A percentile compares a stretch with the other conserved stretches of the same genome.
These are phyloP conservation scores for Zymoseptoria tritici DNA, from an alignment of 2,329 filamentous ascomycete species.

Conservation along the genomic window DNA sequence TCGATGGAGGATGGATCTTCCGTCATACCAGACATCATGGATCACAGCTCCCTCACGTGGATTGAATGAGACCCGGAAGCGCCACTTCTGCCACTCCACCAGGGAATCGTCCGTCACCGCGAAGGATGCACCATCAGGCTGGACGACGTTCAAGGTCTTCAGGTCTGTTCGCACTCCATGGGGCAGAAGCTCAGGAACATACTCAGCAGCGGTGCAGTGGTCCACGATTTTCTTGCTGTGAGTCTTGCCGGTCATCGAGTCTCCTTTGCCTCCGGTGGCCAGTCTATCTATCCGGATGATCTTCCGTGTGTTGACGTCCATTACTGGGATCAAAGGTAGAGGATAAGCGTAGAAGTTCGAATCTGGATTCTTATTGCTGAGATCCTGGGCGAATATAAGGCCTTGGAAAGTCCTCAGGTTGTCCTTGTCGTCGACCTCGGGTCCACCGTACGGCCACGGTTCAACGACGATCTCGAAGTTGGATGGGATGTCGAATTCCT, in stretches of 20 bases:
- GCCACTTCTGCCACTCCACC: conserved; percentile 45
- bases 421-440: conserved; percentile 22
- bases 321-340: conserved; percentile 26
- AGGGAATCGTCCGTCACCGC: conserved; percentile 42
- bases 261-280: conserved; percentile 26
- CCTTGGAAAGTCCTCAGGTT: conserved; percentile 26
- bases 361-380: conserved; percentile 37
- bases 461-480: conserved; percentile 26
- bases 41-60: conserved; percentile 62
- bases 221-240: conserved; percentile 33
- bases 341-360: conserved; percentile 29
- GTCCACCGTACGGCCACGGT: conserved; percentile 27
- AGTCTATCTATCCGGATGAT: conserved; percentile 27
- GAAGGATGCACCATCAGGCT: conserved; percentile 63
- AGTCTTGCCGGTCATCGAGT: conserved; percentile 32
- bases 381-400: conserved; percentile 26
- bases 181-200: conserved; percentile 35
- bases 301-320: conserved; percentile 23
- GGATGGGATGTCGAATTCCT: conserved; percentile 25
- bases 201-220: conserved; percentile 48
- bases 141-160: conserved; percentile 65
- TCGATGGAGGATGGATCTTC: conserved; percentile 58
- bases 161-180: conserved; percentile 35
- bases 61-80: conserved; percentile 62
- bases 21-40: conserved; percentile 62